Conservation (phyloP, 805 yeast species). For the Yamadazyma takamatsuzukensis region DNA sequence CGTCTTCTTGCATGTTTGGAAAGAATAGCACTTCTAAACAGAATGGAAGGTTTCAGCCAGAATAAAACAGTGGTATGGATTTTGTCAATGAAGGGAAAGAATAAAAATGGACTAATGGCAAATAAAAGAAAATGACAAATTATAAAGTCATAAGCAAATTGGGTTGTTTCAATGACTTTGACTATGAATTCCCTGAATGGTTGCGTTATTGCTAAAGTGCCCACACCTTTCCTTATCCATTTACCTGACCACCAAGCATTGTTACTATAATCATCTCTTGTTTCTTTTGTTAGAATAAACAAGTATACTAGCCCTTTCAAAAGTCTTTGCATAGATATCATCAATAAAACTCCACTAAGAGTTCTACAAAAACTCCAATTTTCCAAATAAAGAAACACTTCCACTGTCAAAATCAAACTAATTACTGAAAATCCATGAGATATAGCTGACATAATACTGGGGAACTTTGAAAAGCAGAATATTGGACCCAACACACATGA, state of each 20-base stretch:
- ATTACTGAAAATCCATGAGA: conserved; percentile 37
- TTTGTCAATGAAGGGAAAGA: conserved; percentile 45
- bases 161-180: conserved; percentile 42
- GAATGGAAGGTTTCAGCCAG: conserved; percentile 42
- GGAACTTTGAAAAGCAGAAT: conserved; percentile 28
- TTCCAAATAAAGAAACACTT: conserved; percentile 37
- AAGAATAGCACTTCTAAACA: conserved; percentile 35
- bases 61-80: conserved; percentile 48
- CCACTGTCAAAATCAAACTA: conserved; percentile 30
- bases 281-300: conserved; percentile 39
- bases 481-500: conserved; percentile 39
- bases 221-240: conserved; percentile 40
- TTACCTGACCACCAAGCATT: conserved; percentile 55
- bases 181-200: conserved; percentile 45
- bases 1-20: conserved; percentile 35
- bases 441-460: conserved; percentile 36
- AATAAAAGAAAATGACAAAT: conserved; percentile 42
- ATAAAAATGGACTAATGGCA: conserved; percentile 35
- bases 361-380: conserved; percentile 39
- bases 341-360: conserved; percentile 35
- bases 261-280: conserved; percentile 37
- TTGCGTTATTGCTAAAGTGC: conserved; percentile 36
- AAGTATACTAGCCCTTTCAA: conserved; percentile 24
- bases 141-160: conserved; percentile 46
- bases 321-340: conserved; percentile 34